These are phyloP conservation scores for Lodderomyces beijingensis DNA, from an alignment of 1,139 yeast genomes.

Conservation along the genomic window DNA sequence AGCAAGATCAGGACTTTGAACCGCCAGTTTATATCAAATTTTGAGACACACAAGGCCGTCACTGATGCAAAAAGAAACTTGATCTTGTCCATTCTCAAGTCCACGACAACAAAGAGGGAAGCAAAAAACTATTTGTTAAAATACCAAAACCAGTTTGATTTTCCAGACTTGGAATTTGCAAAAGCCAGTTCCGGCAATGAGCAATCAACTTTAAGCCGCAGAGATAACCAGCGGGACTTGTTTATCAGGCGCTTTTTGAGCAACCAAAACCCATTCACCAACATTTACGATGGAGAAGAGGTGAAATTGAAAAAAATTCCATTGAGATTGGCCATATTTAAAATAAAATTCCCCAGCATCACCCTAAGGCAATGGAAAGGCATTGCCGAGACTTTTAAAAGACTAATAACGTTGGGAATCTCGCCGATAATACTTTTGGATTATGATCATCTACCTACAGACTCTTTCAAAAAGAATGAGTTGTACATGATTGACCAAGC, in stretches of 20 bases:
- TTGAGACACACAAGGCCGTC: conserved; percentile 27
- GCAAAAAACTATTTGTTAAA: conserved; percentile 62
- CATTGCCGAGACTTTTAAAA: conserved; percentile 45
- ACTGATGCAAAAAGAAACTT: conserved; percentile 47
- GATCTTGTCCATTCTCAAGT: conserved; percentile 63
- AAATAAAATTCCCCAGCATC: conserved; percentile 38
- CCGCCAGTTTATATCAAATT: conserved; percentile 35
- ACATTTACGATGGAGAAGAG: conserved; percentile 30
- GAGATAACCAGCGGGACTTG: conserved; percentile 33
- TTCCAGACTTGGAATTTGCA: conserved; percentile 15
- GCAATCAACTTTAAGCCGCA: conserved; percentile 13
- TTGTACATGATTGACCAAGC: conserved; percentile 31
- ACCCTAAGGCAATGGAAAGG: conserved; percentile 32
- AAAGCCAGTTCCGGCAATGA: conserved; percentile 10
- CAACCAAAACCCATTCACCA: conserved; percentile 29
- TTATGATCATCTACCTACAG: conserved; percentile 26
- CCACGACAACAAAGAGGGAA: conserved; percentile 76
- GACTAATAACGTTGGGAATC: conserved; percentile 49
- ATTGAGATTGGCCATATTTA: conserved; percentile 49
- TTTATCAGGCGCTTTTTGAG: conserved; percentile 40
- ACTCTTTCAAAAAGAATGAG: conserved; percentile 30
- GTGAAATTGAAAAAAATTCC: conserved; percentile 34
- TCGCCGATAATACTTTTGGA: conserved; percentile 33
- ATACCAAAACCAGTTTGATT: conserved; percentile 45
- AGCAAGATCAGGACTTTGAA: conserved; percentile 27